These are phyloP conservation scores for Mucor sp. DNA, from an alignment of 371 early-diverging fungal species.

Conservation along the genomic window DNA sequence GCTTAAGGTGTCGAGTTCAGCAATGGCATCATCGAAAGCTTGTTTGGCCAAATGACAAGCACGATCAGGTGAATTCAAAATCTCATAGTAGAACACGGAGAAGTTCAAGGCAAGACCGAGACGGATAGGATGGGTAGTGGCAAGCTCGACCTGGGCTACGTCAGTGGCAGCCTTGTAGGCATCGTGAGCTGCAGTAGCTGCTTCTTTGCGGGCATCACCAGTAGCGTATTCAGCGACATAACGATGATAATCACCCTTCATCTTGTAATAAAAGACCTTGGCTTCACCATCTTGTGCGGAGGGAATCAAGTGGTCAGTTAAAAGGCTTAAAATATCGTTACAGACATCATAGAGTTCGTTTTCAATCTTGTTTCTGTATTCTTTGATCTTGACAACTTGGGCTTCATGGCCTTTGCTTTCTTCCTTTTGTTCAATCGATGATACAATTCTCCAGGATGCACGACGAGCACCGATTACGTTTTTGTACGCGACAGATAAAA, in stretches of 20 bases:
- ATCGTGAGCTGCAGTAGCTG: constrained; percentile 87
- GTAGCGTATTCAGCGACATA: constrained; percentile 98
- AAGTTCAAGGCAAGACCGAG: constrained; percentile 99
- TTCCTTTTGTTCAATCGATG: constrained; percentile 98
- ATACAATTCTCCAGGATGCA: constrained; percentile 99
- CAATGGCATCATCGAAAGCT: constrained; percentile 99
- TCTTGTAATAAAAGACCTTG: constrained; percentile 99
- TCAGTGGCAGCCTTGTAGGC: constrained; percentile 97
- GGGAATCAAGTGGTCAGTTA: constrained; percentile 88
- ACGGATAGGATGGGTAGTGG: constrained; percentile 99
- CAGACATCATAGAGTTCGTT: constrained; percentile 94
- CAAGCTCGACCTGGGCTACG: constrained; percentile 91
- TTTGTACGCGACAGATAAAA: constrained; percentile 99
- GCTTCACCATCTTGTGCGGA: constrained; percentile 90
- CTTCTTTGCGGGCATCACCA: constrained; percentile 85
- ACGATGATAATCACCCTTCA: constrained; percentile 99
- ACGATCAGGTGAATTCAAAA: constrained; percentile 97
- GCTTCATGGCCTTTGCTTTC: constrained; percentile 87
- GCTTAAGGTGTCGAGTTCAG: constrained; percentile 96
- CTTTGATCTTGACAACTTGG: constrained; percentile 88
- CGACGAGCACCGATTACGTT: constrained; percentile 99
- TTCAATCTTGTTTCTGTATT: constrained; percentile 93
- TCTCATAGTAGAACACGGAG: constrained; percentile 99
- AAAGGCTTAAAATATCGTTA: constrained; percentile 91
- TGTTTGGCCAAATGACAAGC: constrained; percentile 99